Evolutionary conservation across 2,329 filamentous ascomycete genomes (phyloP).

Genomic region (Pseudogymnoascus pannorum): DNA sequence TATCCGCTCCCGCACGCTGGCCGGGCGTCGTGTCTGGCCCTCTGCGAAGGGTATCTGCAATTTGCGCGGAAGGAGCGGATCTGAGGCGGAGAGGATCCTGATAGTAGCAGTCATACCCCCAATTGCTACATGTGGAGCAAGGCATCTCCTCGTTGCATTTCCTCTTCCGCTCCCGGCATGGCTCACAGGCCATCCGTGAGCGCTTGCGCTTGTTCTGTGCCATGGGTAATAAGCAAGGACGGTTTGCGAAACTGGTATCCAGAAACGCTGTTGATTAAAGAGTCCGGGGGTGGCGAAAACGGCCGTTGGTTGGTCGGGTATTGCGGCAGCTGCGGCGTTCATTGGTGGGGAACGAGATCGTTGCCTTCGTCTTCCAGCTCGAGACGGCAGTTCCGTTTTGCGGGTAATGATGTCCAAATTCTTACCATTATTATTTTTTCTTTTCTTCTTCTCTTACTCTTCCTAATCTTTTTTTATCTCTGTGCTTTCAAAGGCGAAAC

Average conservation of each 20-base stretch:
- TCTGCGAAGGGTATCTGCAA: background rate
- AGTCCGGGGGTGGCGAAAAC: background rate
- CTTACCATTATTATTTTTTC: no score
- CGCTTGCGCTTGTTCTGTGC: constrained; percentile 18
- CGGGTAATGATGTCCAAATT: no score
- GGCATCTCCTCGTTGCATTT: constrained; percentile 24
- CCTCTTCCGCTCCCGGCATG: constrained; percentile 26
- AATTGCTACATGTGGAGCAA: constrained; percentile 25
- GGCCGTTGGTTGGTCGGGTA: background rate
- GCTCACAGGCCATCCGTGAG: constrained; percentile 23
- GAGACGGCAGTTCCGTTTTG: no score
- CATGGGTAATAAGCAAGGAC: background rate
- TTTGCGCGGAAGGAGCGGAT: background rate
- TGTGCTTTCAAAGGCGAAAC: no score
- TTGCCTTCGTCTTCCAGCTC: constrained; percentile 23
- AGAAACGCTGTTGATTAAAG: background rate
- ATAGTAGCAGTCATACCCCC: constrained; percentile 28
- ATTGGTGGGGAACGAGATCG: background rate
- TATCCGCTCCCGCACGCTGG: background rate
- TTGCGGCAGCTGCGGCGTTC: background rate
- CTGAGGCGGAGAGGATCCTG: constrained; percentile 9
- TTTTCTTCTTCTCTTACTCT: no score
- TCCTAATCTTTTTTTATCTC: no score
- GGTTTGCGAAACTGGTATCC: background rate
- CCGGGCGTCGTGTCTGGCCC: background rate